Evolutionary conservation across 2,329 filamentous ascomycete genomes (phyloP), one percentile per base, ranked within the genome.

Genomic region (Curvularia verruculosa): DNA sequence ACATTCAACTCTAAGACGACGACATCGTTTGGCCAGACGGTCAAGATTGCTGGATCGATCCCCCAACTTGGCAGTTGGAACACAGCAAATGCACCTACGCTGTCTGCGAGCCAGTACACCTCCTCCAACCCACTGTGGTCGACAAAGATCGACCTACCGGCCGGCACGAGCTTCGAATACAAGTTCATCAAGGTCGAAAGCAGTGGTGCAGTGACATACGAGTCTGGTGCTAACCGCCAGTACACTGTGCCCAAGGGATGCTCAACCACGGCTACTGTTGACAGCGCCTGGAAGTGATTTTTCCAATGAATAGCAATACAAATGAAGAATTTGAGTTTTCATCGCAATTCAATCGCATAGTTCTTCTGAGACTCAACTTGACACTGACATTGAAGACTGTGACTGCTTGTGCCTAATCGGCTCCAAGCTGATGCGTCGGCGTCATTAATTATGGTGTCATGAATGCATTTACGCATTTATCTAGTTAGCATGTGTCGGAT

Each of bases 21-120:
- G 0, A 84, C 81, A 0, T 78, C 78, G 48, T 79, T 73, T 50
- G 82, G 82, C 8, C 80, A 83, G 68, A 82, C 80, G 26, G 59
- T 84, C 23, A 80, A 80, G 51, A 66, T 83, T 4, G 70, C 73
- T 0, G 82, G 82, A 26, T 79, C 77, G 45, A 74, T 77, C 3
- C 53, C 74, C 0, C 77, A 79, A 43, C 68, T 83, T 1, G 81
- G 81, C 1, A 68, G 59, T 21, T 83, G 81, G 80, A 69, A 80
- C 26, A 61, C 79, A 3, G 70, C 68, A 3, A 67, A 69, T 46
- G 77, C 77, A 5, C 72, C 75, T 61, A 75, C 76, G 5, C 67
- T 84, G 24, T 72, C 73, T 34, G 77, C 80, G 0, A 69, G 71
- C 5, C 69, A 73, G 36, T 84, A 83, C 65, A 81, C 80, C 0